phyloP scores from a whole-genome alignment of 2,329 filamentous ascomycete species.

The Trichoderma hamatum region DNA sequence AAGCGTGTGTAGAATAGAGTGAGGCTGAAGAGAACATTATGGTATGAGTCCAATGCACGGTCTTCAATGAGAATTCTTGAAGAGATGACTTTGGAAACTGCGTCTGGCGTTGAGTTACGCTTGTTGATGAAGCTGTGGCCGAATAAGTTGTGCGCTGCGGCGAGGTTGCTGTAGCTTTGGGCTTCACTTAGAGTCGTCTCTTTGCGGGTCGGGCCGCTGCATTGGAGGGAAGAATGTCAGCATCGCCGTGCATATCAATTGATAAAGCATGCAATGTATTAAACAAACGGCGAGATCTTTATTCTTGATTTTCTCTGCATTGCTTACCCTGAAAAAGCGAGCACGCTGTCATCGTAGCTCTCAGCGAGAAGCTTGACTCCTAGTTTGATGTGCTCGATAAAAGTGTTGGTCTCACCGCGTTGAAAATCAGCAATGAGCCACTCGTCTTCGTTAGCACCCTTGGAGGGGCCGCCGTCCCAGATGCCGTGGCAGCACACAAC shows the following conservation, averaged over 20 bases:
- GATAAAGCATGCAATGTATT: too few relatives aligned
- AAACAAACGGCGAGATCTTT: too few relatives aligned
- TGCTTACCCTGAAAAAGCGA: slow-evolving; percentile 73
- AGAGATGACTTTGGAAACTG: neutral
- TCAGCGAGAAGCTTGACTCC: slow-evolving; percentile 59
- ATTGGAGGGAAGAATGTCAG: neutral
- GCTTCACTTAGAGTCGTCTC: slow-evolving; percentile 63
- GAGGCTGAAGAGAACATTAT: slow-evolving; percentile 80
- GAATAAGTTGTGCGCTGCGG: slow-evolving; percentile 52
- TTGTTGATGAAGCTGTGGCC: slow-evolving; percentile 32
- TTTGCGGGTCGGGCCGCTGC: slow-evolving; percentile 64
- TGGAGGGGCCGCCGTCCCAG: slow-evolving; percentile 62
- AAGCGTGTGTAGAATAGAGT: slow-evolving; percentile 49
- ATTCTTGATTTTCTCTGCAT: neutral
- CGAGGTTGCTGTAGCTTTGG: slow-evolving; percentile 62
- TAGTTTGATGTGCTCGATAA: slow-evolving; percentile 72
- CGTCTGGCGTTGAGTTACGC: slow-evolving; percentile 30
- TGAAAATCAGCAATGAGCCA: slow-evolving; percentile 81
- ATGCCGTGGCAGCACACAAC: slow-evolving; percentile 86
- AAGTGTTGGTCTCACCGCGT: slow-evolving; percentile 75
- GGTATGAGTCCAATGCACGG: slow-evolving; percentile 79
- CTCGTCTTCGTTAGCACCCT: slow-evolving; percentile 59
- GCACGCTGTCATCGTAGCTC: slow-evolving; percentile 49
- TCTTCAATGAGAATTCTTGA: slow-evolving; percentile 62
- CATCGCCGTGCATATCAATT: too few relatives aligned